Evolutionary conservation across 345 rosid species (phyloP).

Genomic region (Eucalyptus microcorys): DNA sequence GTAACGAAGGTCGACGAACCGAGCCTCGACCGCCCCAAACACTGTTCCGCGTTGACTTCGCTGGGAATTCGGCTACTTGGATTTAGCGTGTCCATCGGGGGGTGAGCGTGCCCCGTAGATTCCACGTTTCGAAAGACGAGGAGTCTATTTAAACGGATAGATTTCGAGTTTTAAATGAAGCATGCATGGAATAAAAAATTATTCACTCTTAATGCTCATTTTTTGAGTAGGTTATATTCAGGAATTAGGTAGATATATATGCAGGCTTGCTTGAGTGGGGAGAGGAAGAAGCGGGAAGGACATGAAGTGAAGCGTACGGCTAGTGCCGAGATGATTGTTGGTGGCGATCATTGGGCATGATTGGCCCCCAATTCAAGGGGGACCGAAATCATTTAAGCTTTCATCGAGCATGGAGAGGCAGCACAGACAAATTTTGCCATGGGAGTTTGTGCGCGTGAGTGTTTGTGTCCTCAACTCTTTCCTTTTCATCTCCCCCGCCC

Average conservation of each 20-base stretch:
- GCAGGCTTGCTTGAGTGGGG: background rate
- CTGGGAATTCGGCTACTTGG: rapidly evolving
- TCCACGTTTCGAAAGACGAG: rapidly evolving
- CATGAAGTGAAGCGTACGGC: background rate
- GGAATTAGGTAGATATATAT: too few relatives aligned
- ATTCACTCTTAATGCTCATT: too few relatives aligned
- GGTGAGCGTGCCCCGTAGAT: too few relatives aligned
- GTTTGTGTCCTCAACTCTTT: background rate
- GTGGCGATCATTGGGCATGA: background rate
- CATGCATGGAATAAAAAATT: too few relatives aligned
- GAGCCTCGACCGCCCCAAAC: background rate
- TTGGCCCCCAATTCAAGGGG: background rate
- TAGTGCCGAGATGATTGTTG: background rate
- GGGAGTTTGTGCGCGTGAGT: background rate
- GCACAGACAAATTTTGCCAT: background rate
- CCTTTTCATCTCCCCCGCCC: background rate
- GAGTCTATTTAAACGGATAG: too few relatives aligned
- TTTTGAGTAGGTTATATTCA: too few relatives aligned
- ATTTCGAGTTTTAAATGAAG: too few relatives aligned
- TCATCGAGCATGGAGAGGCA: background rate
- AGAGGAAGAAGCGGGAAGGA: background rate
- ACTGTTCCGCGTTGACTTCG: background rate
- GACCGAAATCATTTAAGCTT: background rate
- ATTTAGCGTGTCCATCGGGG: background rate
- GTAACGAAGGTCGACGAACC: background rate